A percentile compares a stretch with the other conserved stretches of the same genome.
Evolutionary conservation across 176 grass and related monocot species (phyloP).

Genomic region (Rhynchospora pubera): DNA sequence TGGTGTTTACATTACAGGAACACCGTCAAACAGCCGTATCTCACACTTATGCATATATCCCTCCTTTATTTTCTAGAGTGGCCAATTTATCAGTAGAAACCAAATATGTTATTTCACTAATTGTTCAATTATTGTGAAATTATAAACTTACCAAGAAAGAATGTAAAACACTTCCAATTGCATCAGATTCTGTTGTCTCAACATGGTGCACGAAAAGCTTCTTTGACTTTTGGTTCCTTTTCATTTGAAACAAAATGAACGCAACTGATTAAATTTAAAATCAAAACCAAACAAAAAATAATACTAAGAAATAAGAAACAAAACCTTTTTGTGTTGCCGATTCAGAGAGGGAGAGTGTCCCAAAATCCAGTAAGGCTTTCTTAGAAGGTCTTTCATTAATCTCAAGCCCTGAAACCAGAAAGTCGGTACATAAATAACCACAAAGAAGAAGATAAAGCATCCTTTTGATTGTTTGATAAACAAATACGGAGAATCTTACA

Average conservation of each 20-base stretch:
- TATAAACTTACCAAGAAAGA: slow-evolving; percentile 51
- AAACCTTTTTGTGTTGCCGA: slow-evolving; percentile 34
- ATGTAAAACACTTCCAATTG: slow-evolving; percentile 56
- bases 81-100: background rate
- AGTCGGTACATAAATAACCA: background rate
- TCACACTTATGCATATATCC: too few species aligned
- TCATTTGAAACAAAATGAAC: slow-evolving; percentile 9
- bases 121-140: background rate
- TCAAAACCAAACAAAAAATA: background rate
- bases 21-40: too few species aligned
- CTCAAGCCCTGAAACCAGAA: slow-evolving; percentile 53
- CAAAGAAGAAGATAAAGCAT: background rate
- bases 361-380: slow-evolving; percentile 60
- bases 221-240: slow-evolving; percentile 49
- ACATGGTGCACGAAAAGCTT: slow-evolving; percentile 74
- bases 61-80: too few species aligned
- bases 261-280: background rate
- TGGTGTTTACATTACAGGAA: too few species aligned
- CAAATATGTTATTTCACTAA: background rate
- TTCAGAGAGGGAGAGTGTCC: slow-evolving; percentile 47
- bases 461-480: background rate
- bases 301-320: background rate
- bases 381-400: slow-evolving; percentile 79
- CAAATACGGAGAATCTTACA: slow-evolving; percentile 36
- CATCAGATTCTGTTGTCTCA: slow-evolving; percentile 50